Conservation (phyloP, 805 yeast genomes). For the Candida oleophila region DNA sequence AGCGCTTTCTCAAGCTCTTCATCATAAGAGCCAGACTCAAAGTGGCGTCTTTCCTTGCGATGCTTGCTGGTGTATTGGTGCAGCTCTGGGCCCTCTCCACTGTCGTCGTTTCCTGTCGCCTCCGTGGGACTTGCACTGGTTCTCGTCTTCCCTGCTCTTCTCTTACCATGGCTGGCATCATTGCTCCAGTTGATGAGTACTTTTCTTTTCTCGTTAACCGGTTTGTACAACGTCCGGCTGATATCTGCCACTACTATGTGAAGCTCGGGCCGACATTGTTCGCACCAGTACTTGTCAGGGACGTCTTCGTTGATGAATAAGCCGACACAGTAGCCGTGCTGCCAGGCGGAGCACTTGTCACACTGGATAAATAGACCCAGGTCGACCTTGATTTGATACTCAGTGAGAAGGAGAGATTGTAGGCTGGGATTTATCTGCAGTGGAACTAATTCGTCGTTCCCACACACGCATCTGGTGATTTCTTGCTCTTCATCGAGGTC, state of each 20-base stretch:
- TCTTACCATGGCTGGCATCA: background rate
- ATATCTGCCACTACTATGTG: slow-evolving; percentile 51
- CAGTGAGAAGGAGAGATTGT: slow-evolving; percentile 23
- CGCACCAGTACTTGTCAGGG: slow-evolving; percentile 96
- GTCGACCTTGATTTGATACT: slow-evolving; percentile 40
- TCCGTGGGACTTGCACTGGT: slow-evolving; percentile 18
- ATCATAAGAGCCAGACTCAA: slow-evolving; percentile 32
- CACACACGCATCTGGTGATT: slow-evolving; percentile 43
- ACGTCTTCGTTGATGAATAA: slow-evolving; percentile 69
- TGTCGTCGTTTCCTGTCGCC: slow-evolving; percentile 14
- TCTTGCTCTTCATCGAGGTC: slow-evolving; percentile 39
- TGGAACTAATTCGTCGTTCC: slow-evolving; percentile 34
- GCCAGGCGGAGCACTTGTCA: slow-evolving; percentile 95
- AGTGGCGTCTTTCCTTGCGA: slow-evolving; percentile 33
- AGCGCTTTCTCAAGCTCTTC: slow-evolving; percentile 49
- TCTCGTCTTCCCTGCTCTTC: slow-evolving; percentile 12
- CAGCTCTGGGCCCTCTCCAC: background rate
- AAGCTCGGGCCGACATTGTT: slow-evolving; percentile 79
- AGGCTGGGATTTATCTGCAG: slow-evolving; percentile 23
- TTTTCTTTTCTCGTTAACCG: slow-evolving; percentile 42
- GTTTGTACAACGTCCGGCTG: slow-evolving; percentile 35
- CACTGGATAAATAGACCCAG: slow-evolving; percentile 77
- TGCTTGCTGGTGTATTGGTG: slow-evolving; percentile 22
- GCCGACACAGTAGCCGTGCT: slow-evolving; percentile 95
- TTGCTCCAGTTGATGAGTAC: slow-evolving; percentile 21